These are phyloP conservation scores for Mimosa bimucronata DNA, from an alignment of 306 rosid species.

Conservation along the genomic window DNA sequence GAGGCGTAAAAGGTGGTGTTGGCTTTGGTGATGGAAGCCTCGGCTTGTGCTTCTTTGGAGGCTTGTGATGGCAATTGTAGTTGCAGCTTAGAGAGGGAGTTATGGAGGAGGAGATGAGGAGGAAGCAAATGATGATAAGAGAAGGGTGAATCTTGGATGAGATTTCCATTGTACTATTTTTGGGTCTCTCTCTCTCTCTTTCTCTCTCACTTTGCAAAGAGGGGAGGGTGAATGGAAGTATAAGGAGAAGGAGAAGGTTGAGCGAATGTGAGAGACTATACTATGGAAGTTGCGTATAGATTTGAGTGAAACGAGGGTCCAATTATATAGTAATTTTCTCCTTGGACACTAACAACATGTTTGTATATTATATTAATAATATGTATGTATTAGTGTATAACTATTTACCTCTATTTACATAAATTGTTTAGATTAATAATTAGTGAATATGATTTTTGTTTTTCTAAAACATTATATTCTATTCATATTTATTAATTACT, in stretches of 20 bases:
- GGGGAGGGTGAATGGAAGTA: neutral
- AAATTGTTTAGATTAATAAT: no score
- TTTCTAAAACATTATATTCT: no score
- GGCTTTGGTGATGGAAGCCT: slow-evolving; percentile 32
- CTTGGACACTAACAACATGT: neutral
- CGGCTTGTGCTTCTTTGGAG: slow-evolving; percentile 49
- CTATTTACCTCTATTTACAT: no score
- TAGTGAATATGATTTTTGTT: no score
- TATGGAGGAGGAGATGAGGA: slow-evolving; percentile 71
- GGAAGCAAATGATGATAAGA: slow-evolving; percentile 67
- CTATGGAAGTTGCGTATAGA: neutral
- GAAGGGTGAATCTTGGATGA: slow-evolving; percentile 59
- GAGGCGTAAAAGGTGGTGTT: slow-evolving; percentile 17
- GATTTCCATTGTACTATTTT: slow-evolving; percentile 48
- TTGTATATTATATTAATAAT: no score
- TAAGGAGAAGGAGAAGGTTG: neutral
- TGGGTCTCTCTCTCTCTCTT: neutral
- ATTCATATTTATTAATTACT: no score
- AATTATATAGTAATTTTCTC: neutral
- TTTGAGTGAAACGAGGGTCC: neutral
- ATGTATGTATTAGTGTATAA: no score
- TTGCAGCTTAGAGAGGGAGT: slow-evolving; percentile 73
- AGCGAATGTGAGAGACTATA: neutral
- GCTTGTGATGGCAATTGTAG: slow-evolving; percentile 59
- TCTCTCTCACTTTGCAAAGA: neutral